Percentiles rank a stretch among this genome's conserved stretches.
Evolutionary conservation across 2,329 filamentous ascomycete species (phyloP).

Genomic region (Xylaria sp.): DNA sequence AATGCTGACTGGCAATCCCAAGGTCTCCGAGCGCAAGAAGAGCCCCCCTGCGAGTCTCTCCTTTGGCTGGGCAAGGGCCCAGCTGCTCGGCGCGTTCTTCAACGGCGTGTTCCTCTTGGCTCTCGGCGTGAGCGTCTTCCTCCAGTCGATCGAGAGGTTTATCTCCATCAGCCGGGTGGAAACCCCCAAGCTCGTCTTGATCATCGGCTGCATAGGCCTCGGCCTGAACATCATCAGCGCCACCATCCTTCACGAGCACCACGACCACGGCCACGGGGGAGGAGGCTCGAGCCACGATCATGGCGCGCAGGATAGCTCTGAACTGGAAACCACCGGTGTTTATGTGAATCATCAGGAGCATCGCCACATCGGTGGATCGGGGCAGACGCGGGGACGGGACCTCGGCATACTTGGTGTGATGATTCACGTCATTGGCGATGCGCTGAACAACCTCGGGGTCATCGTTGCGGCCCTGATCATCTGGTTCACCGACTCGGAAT

Average conservation of each 20-base stretch:
- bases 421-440: conserved; percentile 72
- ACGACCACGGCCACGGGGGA: conserved; percentile 34
- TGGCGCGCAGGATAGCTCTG: conserved; percentile 13
- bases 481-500: conserved; percentile 62
- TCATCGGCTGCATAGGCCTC: conserved; percentile 70
- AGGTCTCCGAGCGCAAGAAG: conserved; percentile 61
- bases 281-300: conserved; percentile 20
- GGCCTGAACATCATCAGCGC: conserved; percentile 68
- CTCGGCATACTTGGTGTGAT: conserved; percentile 72
- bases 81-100: conserved; percentile 77
- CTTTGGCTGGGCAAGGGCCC: conserved; percentile 75
- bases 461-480: conserved; percentile 71
- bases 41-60: conserved; percentile 64
- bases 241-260: conserved; percentile 64
- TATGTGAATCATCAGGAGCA: conserved; percentile 43
- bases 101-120: conserved; percentile 76
- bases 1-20: conserved; percentile 16
- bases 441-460: conserved; percentile 76
- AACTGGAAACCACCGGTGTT: neutral
- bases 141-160: conserved; percentile 75
- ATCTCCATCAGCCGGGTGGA: conserved; percentile 61
- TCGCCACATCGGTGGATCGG: conserved; percentile 44
- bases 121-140: conserved; percentile 70
- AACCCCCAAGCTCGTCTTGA: conserved; percentile 66
- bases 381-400: conserved; percentile 51